These are phyloP conservation scores for Mycena metata DNA, from an alignment of 768 basidiomycete species.

Conservation along the genomic window DNA sequence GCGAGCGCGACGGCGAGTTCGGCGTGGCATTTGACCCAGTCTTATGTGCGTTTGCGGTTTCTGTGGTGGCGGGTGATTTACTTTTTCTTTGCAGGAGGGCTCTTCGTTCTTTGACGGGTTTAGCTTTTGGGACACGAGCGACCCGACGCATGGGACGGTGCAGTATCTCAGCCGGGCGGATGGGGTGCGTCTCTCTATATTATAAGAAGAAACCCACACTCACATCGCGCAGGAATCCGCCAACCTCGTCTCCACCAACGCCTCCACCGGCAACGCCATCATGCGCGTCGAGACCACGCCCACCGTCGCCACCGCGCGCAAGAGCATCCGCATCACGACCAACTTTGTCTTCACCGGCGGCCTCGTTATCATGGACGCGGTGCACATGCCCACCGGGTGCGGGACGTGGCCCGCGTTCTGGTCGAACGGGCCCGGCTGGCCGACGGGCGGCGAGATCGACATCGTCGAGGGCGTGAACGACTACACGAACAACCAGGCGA, in stretches of 20 bases:
- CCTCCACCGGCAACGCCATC: conserved; percentile 75
- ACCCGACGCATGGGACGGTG: conserved; percentile 83
- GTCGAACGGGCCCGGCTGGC: conserved; percentile 71
- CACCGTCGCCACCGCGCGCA: conserved; percentile 73
- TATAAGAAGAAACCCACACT: not conserved
- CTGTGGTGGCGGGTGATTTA: conserved; percentile 12
- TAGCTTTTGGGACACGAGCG: conserved; percentile 75
- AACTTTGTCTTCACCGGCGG: conserved; percentile 63
- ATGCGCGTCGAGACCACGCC: conserved; percentile 93
- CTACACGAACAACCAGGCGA: conserved; percentile 86
- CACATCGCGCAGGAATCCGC: conserved; percentile 57
- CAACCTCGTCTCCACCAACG: conserved; percentile 76
- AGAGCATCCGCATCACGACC: conserved; percentile 84
- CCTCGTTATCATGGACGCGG: conserved; percentile 74
- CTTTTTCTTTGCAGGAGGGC: conserved; percentile 61
- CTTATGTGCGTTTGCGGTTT: conserved; percentile 57
- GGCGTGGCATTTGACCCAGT: conserved; percentile 70
- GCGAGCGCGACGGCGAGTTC: conserved; percentile 53
- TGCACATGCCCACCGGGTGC: conserved; percentile 82
- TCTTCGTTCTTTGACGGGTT: conserved; percentile 86
- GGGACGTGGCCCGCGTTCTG: conserved; percentile 69
- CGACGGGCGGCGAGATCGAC: conserved; percentile 65
- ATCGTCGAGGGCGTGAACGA: conserved; percentile 79
- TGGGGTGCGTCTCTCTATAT: conserved; percentile 59
- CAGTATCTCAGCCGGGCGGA: conserved; percentile 73